phyloP scores from a whole-genome alignment of 2,329 filamentous ascomycete species.

The Talaromyces sp. region DNA sequence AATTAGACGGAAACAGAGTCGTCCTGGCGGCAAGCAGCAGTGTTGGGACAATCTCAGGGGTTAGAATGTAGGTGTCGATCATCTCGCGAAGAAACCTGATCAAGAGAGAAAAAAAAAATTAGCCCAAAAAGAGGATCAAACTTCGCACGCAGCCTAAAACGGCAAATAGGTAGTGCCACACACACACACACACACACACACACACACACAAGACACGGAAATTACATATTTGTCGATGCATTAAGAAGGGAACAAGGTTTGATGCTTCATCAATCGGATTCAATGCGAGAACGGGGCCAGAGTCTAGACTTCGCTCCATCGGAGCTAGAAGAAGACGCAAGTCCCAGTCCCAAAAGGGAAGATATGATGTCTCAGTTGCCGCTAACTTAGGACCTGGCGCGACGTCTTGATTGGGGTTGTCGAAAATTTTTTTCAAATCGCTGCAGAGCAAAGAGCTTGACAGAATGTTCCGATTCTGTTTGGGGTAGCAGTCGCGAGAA shows the following conservation, averaged over 20 bases:
- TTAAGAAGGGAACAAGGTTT: neutral
- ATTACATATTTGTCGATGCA: neutral
- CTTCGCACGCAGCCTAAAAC: neutral
- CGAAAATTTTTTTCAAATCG: conserved; percentile 3
- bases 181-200: too few species aligned
- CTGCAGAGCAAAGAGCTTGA: neutral
- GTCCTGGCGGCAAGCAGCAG: conserved; percentile 59
- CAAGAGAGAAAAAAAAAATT: neutral
- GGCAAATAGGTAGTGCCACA: neutral
- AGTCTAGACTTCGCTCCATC: neutral
- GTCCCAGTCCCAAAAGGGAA: neutral
- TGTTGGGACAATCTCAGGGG: conserved; percentile 59
- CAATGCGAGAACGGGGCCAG: neutral
- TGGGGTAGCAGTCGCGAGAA: conserved; percentile 3
- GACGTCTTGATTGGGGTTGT: neutral
- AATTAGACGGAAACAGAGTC: conserved; percentile 80
- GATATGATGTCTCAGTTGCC: conserved; percentile 2
- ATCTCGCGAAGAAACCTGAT: conserved; percentile 40
- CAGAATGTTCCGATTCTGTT: neutral
- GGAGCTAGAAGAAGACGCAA: conserved; percentile 2
- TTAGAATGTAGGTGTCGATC: conserved; percentile 56
- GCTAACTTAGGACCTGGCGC: neutral
- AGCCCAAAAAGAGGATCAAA: neutral
- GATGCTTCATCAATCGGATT: neutral
- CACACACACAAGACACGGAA: neutral